Base-by-base conservation (phyloP, 768 basidiomycete genomes). In the Lactarius psammicola region DNA sequence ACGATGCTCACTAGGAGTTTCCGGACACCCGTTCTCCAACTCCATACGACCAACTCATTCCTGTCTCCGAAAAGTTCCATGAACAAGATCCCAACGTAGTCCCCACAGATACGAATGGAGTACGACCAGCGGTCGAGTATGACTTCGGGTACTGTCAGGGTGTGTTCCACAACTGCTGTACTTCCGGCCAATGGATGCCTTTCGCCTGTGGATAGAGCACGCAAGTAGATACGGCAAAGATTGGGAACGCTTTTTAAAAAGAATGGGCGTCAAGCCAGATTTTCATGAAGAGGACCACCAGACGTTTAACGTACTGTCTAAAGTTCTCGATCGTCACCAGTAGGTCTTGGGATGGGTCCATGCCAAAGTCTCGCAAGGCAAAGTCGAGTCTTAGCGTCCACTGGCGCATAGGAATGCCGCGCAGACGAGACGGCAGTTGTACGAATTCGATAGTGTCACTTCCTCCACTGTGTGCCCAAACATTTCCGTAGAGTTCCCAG, bases 231-330 rank as follows among this genome's bases (percentile, higher is more conserved):
- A 44, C 36, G 66, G 56, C 36, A 69, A 10, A 44, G 10, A n/a
- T 53, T 20, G 17, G 51, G 49, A 6, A 20, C 34, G 26, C 67
- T 68, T 56, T 10, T 51, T 18, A 34, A 46, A 55, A 23, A 36
- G 56, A 60, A 20, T 26, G 23, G 26, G 23, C 33, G 20, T 31
- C 62, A 49, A 51, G 54, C 9, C 18, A 34, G 17, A 5, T 42
- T 30, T 9, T n/a, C 20, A 13, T 23, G 30, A 13, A 23, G 38
- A 68, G 28, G 40, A 20, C 36, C 40, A 57, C 31, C 2, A 71
- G 77, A 69, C 69, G n/a, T n/a, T n/a, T n/a, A n/a, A n/a, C n/a
- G 82, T 69, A 75, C 62, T 58, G 54, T 33, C 68, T 62, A 26
- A 78, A 1, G 46, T n/a, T 44, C 53, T 68, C 68, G 42, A 70